These are phyloP conservation scores for Aspergillus fischeri DNA, from an alignment of 2,329 filamentous ascomycete genomes.

Conservation along the genomic window DNA sequence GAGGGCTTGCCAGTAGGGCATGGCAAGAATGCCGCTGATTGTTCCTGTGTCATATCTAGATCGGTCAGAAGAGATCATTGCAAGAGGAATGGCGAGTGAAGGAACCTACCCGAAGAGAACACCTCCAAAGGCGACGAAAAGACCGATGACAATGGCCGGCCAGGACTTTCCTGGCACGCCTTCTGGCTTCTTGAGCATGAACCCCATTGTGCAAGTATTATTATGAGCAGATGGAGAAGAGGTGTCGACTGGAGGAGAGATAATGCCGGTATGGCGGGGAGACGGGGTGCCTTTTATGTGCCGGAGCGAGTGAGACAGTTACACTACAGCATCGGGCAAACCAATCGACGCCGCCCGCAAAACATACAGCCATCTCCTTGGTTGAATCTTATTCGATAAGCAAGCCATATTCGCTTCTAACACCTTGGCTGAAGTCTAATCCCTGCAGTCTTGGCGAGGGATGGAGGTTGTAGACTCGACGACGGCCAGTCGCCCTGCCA, in stretches of 20 bases:
- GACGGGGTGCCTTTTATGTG: background rate
- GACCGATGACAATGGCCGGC: conserved; percentile 52
- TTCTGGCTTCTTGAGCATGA: conserved; percentile 43
- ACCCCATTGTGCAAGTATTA: conserved; percentile 31
- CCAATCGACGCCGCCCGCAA: too few relatives aligned
- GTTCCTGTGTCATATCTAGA: conserved; percentile 51
- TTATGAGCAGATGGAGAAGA: background rate
- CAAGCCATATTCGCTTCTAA: background rate
- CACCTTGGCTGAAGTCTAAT: background rate
- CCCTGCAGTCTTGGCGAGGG: too few relatives aligned
- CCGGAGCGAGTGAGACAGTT: too few relatives aligned
- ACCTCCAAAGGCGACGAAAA: conserved; percentile 57
- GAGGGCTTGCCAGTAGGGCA: conserved; percentile 39
- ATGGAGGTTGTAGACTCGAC: background rate
- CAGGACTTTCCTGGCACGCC: conserved; percentile 43
- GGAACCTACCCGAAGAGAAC: conserved; percentile 52
- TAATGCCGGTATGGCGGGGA: background rate
- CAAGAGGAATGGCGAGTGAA: conserved; percentile 27
- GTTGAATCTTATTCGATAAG: background rate
- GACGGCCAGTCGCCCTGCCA: too few relatives aligned
- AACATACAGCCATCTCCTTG: background rate
- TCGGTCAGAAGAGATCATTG: background rate
- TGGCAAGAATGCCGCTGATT: conserved; percentile 51
- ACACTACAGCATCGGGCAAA: too few relatives aligned
- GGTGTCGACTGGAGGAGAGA: background rate